A percentile compares a stretch with the other conserved stretches of the same genome.
Conservation (phyloP, 2,329 filamentous ascomycete genomes). For the Trichoderma sp. region DNA sequence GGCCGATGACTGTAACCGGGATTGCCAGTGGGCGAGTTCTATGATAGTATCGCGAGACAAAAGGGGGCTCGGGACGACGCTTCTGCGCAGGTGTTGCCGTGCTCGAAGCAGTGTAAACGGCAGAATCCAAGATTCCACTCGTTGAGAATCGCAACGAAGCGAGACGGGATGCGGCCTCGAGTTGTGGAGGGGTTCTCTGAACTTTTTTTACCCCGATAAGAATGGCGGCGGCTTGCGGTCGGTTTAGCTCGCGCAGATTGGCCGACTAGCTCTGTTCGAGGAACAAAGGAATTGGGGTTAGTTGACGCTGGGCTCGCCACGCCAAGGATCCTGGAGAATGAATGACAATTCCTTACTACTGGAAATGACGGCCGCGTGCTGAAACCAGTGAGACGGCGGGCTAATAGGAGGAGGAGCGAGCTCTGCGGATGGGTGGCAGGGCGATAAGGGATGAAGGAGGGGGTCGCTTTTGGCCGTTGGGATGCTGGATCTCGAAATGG, state of each 20-base stretch:
- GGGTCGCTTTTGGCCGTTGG: background rate
- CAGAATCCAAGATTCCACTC: no score
- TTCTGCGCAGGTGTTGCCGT: background rate
- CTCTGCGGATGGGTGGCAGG: slow-evolving; percentile 4
- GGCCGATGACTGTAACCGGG: slow-evolving; percentile 14
- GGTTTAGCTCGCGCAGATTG: slow-evolving; percentile 26
- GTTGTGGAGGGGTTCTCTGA: slow-evolving; percentile 22
- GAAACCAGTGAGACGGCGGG: slow-evolving; percentile 16
- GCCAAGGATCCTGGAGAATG: background rate
- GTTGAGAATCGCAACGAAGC: background rate
- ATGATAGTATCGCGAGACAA: slow-evolving; percentile 11
- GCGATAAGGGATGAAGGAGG: slow-evolving; percentile 23
- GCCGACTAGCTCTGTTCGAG: slow-evolving; percentile 4
- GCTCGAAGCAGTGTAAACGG: slow-evolving; percentile 1
- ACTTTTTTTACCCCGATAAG: slow-evolving; percentile 25
- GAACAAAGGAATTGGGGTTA: slow-evolving; percentile 5
- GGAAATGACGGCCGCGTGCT: slow-evolving; percentile 4
- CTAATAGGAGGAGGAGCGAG: background rate
- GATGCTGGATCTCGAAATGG: slow-evolving; percentile 4
- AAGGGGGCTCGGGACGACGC: slow-evolving; percentile 16
- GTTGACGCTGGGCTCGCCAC: slow-evolving; percentile 19
- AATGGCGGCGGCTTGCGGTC: slow-evolving; percentile 20
- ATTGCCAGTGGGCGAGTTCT: slow-evolving; percentile 11
- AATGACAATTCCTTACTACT: background rate
- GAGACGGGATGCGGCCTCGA: slow-evolving; percentile 11